These are phyloP conservation scores for Gomphus bonarii DNA, from an alignment of 1,284 basidiomycete genomes.

Conservation along the genomic window DNA sequence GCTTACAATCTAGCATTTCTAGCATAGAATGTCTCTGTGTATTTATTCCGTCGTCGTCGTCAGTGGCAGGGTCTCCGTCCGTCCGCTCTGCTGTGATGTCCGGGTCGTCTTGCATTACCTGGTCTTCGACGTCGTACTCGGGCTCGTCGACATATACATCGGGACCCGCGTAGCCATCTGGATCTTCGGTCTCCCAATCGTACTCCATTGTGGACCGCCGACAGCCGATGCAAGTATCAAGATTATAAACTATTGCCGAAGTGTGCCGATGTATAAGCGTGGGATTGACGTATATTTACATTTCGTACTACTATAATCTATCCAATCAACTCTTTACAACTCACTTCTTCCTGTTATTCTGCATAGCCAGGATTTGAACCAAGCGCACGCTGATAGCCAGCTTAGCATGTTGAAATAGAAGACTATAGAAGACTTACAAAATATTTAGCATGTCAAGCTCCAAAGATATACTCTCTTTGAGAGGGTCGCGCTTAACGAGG, in stretches of 20 bases:
- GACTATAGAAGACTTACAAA: slow-evolving; percentile 39
- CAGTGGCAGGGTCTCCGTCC: background rate
- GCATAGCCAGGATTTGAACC: slow-evolving; percentile 66
- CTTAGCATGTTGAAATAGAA: slow-evolving; percentile 7
- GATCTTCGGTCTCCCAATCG: slow-evolving; percentile 1
- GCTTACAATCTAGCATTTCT: slow-evolving; percentile 11
- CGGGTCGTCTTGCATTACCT: slow-evolving; percentile 12
- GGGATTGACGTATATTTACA: background rate
- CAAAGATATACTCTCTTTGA: slow-evolving; percentile 70
- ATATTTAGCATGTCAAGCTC: slow-evolving; percentile 87
- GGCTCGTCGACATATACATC: slow-evolving; percentile 15
- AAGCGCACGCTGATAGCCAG: slow-evolving; percentile 51
- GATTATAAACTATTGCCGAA: too few species aligned
- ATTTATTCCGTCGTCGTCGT: slow-evolving; percentile 13
- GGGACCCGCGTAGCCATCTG: slow-evolving; percentile 10
- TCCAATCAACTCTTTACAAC: background rate
- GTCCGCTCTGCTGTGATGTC: background rate
- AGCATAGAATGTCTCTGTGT: slow-evolving; percentile 8
- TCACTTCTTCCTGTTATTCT: slow-evolving; percentile 22
- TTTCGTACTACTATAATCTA: background rate
- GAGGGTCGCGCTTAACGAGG: slow-evolving; percentile 57
- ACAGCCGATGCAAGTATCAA: background rate
- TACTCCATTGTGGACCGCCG: background rate
- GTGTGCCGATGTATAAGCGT: background rate
- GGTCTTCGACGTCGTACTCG: slow-evolving; percentile 14